Percentiles rank a stretch among this genome's conserved stretches.
These are phyloP conservation scores for Mycena alexandri DNA, from an alignment of 768 basidiomycete species.

Conservation along the genomic window DNA sequence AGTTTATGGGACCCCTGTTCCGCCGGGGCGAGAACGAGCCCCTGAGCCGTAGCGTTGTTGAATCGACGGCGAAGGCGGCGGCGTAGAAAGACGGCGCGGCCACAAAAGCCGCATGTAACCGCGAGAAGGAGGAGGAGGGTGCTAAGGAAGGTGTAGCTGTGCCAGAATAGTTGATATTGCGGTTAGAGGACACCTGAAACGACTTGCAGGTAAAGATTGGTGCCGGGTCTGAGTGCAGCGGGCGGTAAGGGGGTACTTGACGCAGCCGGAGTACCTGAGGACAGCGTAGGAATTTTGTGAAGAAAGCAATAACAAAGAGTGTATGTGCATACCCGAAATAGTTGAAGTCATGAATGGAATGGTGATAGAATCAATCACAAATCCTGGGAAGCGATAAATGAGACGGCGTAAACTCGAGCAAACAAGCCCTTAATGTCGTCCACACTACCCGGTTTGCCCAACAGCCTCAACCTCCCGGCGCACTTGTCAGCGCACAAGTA, in stretches of 20 bases:
- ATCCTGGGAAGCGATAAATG: no score
- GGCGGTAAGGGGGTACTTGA: conserved; percentile 17
- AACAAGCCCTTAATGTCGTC: neutral
- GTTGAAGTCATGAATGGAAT: no score
- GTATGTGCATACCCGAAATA: no score
- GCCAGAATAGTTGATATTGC: neutral
- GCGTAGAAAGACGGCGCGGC: conserved; percentile 73
- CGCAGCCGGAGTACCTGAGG: conserved; percentile 32
- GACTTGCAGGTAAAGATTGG: conserved; percentile 62
- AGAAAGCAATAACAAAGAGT: neutral
- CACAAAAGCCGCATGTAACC: conserved; percentile 73
- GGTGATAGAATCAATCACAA: no score
- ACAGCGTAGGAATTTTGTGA: conserved; percentile 8
- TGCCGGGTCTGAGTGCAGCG: conserved; percentile 32
- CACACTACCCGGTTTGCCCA: conserved; percentile 64
- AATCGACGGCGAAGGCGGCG: conserved; percentile 67
- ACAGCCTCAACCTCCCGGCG: conserved; percentile 79
- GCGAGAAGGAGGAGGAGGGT: conserved; percentile 77
- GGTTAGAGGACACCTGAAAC: neutral
- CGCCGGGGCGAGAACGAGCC: conserved; percentile 58
- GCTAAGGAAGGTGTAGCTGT: conserved; percentile 79
- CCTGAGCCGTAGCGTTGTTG: conserved; percentile 66
- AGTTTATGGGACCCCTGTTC: conserved; percentile 55
- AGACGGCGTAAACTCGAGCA: no score
- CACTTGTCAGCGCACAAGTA: conserved; percentile 91